Evolutionary conservation across 305 asterid species (phyloP), one percentile per base, ranked within the genome.

Genomic region (Solanum hybrid): DNA sequence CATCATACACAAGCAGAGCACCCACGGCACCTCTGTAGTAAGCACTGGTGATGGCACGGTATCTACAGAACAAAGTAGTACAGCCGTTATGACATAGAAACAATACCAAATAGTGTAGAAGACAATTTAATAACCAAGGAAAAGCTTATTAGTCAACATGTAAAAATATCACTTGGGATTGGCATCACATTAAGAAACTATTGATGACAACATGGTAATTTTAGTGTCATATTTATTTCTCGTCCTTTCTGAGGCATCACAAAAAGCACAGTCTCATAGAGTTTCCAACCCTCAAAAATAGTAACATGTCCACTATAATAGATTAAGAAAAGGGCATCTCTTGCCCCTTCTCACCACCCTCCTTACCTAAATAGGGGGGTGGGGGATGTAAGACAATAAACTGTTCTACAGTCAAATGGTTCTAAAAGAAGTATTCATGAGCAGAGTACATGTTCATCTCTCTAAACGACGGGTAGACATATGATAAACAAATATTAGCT

Each of bases 21-120:
- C 98, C 98, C 14, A 96, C 97, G 8, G 98, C 98, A 40, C 98
- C 98, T 20, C 98, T 95, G 89, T 96, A 96, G 93, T 95, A 96
- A 20, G 98, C 98, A 86, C 98, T 96, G 71, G 98, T 96, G 92
- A 96, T 96, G 87, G 98, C 97, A 11, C 97, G 96, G 86, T 94
- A 96, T 95, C 98, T 96, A 82, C 89, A 92, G 76, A 88, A 34
- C 34, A 57, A 88, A 36, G 76, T 24, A 64, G 90, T 75, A 33
- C 34, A 28, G 31, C 86, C 64, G 28, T 92, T 67, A 79, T 18
- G 4, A 37, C 8, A 0, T 4, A 42, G 87, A 26, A 83, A 28
- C 73, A 83, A 42, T 8, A 34, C 22, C 87, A 9, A 16, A 42
- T 42, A 26, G 33, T 26, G 6, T 80, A 37, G 22, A 24, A 37